Base-by-base conservation (phyloP, 139 green algal genomes). In the Nannochloris sp. region DNA sequence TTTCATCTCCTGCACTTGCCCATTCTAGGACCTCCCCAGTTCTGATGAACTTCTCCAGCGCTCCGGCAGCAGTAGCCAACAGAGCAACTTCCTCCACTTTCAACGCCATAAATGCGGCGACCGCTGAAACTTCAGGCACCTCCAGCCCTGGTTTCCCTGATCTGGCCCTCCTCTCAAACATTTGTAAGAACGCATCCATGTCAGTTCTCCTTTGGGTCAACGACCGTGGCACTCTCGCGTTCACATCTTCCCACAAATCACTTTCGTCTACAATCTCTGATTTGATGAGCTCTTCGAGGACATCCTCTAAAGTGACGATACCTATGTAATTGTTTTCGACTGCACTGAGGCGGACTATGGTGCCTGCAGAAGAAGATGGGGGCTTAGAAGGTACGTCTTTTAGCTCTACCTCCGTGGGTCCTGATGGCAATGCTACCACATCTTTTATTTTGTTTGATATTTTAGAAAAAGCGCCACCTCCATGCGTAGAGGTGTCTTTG, bases 251-350 rank as follows among this genome's bases (percentile, higher is more conserved):
- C 54, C 54, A 60, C 13, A 62, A 68, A 48, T 89, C 83, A 4
- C 65, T 83, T 61, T 87, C 83, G 58, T 89, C 83, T 38, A 82
- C 25, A 54, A 89, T 87, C 71, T 89, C 54, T 15, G 30, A 14
- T 6, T 27, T 27, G 14, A 80, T 70, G 19, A 89, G 32, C 48
- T 79, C 75, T 39, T 89, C 82, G 5, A 89, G 65, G 5, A 89
- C 82, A 58, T 89, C 82, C 35, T 79, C 70, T 9, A 90, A 66
- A 14, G 83, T 89, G 72, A 90, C 87, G 37, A 90, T 74, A 25
- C 83, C 83, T 3, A 57, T 70, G 38, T 73, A 57, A n/a, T 54
- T 29, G 23, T 3, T 3, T 27, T 25, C 5, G 2, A 6, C 5
- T 7, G 32, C 10, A 14, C 60, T 29, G 48, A 37, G 23, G 48